Percentiles rank a stretch among this genome's conserved stretches.
phyloP scores from a whole-genome alignment of 2,329 filamentous ascomycete genomes.

The Calonectria pauciramosa region DNA sequence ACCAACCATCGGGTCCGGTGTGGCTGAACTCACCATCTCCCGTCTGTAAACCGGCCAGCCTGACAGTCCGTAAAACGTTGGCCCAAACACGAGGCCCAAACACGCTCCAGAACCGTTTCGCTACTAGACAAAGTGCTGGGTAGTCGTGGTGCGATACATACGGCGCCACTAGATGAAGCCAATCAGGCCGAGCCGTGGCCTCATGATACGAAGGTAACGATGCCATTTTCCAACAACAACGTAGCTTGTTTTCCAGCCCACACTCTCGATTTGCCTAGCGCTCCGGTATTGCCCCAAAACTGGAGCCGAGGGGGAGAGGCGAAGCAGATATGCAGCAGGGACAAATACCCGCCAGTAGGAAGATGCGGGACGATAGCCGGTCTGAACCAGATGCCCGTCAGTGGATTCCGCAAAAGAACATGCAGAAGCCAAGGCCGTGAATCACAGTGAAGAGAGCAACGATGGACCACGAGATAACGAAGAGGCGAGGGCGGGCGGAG shows the following conservation, averaged over 20 bases:
- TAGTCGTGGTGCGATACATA: conserved; percentile 59
- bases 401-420: neutral
- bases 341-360: neutral
- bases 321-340: neutral
- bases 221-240: conserved; percentile 39
- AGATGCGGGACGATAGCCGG: neutral
- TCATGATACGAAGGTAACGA: conserved; percentile 67
- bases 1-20: neutral
- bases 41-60: conserved; percentile 57
- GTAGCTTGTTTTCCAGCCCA: neutral
- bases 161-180: conserved; percentile 63
- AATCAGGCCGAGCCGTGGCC: conserved; percentile 61
- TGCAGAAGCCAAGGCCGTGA: neutral
- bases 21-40: conserved; percentile 57
- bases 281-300: neutral
- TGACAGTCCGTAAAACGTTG: conserved; percentile 59
- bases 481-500: conserved; percentile 7
- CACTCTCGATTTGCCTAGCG: neutral
- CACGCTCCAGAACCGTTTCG: conserved; percentile 58
- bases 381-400: neutral
- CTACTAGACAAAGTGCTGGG: conserved; percentile 63
- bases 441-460: neutral
- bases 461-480: neutral
- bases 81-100: conserved; percentile 69
- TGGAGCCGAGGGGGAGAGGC: neutral